These are phyloP conservation scores for Paralagenidium karlingii DNA, from an alignment of 352 stramenopile genomes.

Conservation along the genomic window DNA sequence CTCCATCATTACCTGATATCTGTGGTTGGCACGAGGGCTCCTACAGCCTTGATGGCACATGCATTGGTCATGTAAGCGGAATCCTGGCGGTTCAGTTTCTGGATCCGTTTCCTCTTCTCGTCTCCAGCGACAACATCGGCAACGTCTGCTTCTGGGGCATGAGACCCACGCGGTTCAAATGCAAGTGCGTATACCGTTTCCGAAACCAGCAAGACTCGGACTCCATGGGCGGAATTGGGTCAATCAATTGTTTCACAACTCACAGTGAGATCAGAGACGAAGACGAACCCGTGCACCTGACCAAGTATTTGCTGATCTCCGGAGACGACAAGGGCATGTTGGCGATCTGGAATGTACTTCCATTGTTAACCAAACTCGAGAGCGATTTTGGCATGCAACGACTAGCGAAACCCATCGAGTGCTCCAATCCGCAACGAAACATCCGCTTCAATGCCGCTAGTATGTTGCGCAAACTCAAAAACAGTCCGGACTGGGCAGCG, in stretches of 20 bases:
- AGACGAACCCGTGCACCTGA: slow-evolving; percentile 12
- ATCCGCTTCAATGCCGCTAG: slow-evolving; percentile 50
- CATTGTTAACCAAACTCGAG: slow-evolving; percentile 43
- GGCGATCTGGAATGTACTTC: slow-evolving; percentile 55
- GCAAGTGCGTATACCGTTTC: slow-evolving; percentile 67
- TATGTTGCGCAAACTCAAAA: slow-evolving; percentile 57
- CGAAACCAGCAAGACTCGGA: slow-evolving; percentile 26
- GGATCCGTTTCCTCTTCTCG: slow-evolving; percentile 55
- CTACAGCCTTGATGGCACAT: slow-evolving; percentile 35
- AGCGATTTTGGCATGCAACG: slow-evolving; percentile 22
- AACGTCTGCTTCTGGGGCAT: slow-evolving; percentile 72
- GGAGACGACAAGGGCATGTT: slow-evolving; percentile 73
- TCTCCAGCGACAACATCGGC: slow-evolving; percentile 51
- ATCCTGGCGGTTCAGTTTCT: slow-evolving; percentile 55
- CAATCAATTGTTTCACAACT: slow-evolving; percentile 6
- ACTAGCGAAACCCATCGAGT: slow-evolving; percentile 44
- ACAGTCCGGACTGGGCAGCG: slow-evolving; percentile 42
- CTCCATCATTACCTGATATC: not conserved
- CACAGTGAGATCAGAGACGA: slow-evolving; percentile 4
- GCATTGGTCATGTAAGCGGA: slow-evolving; percentile 56
- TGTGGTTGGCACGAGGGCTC: too few species aligned
- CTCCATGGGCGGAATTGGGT: slow-evolving; percentile 1
- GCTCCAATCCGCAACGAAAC: slow-evolving; percentile 56
- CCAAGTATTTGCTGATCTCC: slow-evolving; percentile 37
- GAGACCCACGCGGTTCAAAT: slow-evolving; percentile 43